Percentiles rank a stretch among this genome's conserved stretches.
These are phyloP conservation scores for Lepidium africanum DNA, from an alignment of 345 rosid genomes.

Conservation along the genomic window DNA sequence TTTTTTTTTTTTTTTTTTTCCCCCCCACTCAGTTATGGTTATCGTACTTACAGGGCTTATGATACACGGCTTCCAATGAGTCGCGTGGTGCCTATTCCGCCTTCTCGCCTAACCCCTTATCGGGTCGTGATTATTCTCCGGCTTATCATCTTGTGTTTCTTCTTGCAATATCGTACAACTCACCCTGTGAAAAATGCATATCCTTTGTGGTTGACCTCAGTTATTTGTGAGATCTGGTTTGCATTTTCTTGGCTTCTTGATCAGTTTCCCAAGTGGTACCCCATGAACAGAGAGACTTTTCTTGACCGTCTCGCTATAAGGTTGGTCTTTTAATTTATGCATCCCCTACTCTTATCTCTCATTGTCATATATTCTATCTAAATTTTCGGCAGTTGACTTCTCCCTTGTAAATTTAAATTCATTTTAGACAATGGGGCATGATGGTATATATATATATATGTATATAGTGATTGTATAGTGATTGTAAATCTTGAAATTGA, in stretches of 20 bases:
- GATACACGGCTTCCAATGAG: constrained; percentile 92
- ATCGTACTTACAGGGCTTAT: constrained; percentile 61
- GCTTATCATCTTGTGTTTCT: constrained; percentile 94
- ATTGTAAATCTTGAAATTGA: background rate
- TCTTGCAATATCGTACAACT: constrained; percentile 91
- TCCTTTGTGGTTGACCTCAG: constrained; percentile 87
- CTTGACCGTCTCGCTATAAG: constrained; percentile 91
- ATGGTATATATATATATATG: background rate
- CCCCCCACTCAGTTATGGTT: constrained; percentile 11
- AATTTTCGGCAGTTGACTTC: background rate
- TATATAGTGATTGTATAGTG: background rate
- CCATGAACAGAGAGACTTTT: constrained; percentile 93
- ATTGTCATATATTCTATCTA: background rate
- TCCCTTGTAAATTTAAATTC: background rate
- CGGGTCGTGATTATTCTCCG: constrained; percentile 85
- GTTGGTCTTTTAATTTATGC: constrained; percentile 35
- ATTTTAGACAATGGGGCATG: background rate
- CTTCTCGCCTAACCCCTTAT: constrained; percentile 79
- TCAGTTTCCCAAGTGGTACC: constrained; percentile 98
- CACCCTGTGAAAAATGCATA: constrained; percentile 96
- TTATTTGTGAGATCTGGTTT: constrained; percentile 99
- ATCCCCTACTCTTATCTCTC: background rate
- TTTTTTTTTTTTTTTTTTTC: background rate
- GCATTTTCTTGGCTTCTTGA: constrained; percentile 98
- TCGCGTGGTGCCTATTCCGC: constrained; percentile 75